Base-by-base conservation (phyloP, 129 eudicot genomes). In the Escallonia rubra region DNA sequence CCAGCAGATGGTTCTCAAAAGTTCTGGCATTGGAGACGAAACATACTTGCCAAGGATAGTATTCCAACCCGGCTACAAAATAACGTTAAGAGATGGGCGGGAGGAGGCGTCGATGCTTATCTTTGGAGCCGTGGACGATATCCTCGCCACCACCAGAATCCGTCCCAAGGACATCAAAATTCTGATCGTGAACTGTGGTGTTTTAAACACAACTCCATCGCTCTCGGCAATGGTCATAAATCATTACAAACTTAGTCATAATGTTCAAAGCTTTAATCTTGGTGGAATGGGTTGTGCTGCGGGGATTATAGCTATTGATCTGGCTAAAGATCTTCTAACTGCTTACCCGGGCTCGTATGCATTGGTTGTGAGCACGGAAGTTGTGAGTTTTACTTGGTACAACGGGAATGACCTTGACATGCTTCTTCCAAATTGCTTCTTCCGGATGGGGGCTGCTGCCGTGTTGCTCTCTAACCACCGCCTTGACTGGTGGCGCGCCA, bases 271-370 rank as follows among this genome's bases (percentile, higher is more conserved):
- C 73, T 81, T 62, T 68, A 81, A 77, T 23, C 86, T 76, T 38
- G 86, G 86, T 15, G 86, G 86, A 34, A 81, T 81, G 86, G 86
- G 86, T 5, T 81, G 86, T 43, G 68, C 79, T 38, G 86, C 86
- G 4, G 76, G 82, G 4, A 60, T 76, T 3, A 59, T 76, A 7
- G 86, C 86, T 40, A 70, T 81, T 3, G 86, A 77, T 54, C 68
- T 81, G 16, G 86, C 86, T 5, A 63, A 52, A 46, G 86, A 81
- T 56, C 72, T 81, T 0, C 5, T 81, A 73, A 43, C 8, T 12
- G 79, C 71, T 7, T 72, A 81, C 44, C 73, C 66, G 23, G 70
- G 82, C 13, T 72, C 86, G 2, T 76, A 81, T 63, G 86, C 86
- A 43, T 38, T 81, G 41, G 74, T 81, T 0, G 74, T 81, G 34